These are phyloP conservation scores for Sporothrix euskadiensis DNA, from an alignment of 2,329 filamentous ascomycete genomes.

Conservation along the genomic window DNA sequence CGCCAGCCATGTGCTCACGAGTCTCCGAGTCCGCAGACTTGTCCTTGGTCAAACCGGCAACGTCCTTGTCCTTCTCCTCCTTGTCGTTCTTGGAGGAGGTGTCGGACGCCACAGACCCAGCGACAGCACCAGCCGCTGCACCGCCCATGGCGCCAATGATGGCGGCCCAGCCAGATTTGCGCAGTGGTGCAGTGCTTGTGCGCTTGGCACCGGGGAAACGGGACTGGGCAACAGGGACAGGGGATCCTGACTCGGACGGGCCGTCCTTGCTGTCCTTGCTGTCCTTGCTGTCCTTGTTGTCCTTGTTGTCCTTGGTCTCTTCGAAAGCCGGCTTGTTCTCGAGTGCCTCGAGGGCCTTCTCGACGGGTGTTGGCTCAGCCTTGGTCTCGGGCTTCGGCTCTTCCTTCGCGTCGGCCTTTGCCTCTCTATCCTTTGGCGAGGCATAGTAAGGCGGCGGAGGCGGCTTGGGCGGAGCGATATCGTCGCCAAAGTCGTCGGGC, in stretches of 20 bases:
- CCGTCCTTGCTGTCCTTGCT: background rate
- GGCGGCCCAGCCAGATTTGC: slow-evolving; percentile 52
- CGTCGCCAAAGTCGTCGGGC: slow-evolving; percentile 21
- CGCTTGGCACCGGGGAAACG: slow-evolving; percentile 37
- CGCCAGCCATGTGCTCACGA: slow-evolving; percentile 7
- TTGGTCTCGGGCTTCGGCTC: background rate
- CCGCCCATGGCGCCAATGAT: slow-evolving; percentile 53
- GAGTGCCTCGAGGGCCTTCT: background rate
- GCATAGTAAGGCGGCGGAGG: background rate
- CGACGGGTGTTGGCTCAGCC: background rate
- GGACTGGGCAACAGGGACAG: slow-evolving; percentile 10
- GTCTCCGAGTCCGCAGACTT: background rate
- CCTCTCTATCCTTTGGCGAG: background rate
- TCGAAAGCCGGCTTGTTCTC: background rate
- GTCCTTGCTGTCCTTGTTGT: background rate
- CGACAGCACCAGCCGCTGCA: slow-evolving; percentile 39
- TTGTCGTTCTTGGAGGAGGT: slow-evolving; percentile 6
- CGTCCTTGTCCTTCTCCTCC: background rate
- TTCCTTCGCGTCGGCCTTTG: background rate
- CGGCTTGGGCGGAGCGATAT: slow-evolving; percentile 6
- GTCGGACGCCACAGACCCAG: slow-evolving; percentile 7
- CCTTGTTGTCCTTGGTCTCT: no score
- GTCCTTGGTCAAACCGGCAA: background rate
- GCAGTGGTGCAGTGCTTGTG: slow-evolving; percentile 23
- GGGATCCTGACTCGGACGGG: background rate